These are phyloP conservation scores for Thamnidium elegans DNA, from an alignment of 192 early-diverging fungal genomes.

Conservation along the genomic window DNA sequence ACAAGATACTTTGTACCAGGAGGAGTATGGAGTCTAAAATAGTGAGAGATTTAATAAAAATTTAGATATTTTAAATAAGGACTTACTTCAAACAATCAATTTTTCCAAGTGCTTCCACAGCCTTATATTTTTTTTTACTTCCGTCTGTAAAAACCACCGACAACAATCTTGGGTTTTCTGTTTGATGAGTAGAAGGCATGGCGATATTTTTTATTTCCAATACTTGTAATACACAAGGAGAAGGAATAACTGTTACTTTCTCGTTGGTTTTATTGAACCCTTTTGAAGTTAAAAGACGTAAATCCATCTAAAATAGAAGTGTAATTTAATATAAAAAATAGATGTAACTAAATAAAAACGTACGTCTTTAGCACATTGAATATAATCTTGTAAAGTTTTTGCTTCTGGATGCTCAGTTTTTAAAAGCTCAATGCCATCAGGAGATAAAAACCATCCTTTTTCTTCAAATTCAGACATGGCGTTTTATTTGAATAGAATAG, in stretches of 20 bases:
- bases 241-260: not conserved
- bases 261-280: conserved; percentile 16
- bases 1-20: conserved; percentile 36
- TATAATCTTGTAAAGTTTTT: conserved; percentile 17
- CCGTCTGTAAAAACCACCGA: conserved; percentile 34
- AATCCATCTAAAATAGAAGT: conserved; percentile 19
- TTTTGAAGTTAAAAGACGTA: conserved; percentile 17
- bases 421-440: conserved; percentile 16
- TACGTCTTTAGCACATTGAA: conserved; percentile 24
- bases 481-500: not conserved
- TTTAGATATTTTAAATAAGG: no score
- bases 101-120: conserved; percentile 29
- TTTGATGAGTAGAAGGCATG: conserved; percentile 26
- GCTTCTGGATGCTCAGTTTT: not conserved
- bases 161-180: conserved; percentile 27
- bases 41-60: not conserved
- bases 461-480: conserved; percentile 14
- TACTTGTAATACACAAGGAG: conserved; percentile 28
- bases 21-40: conserved; percentile 24
- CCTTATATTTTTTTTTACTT: conserved; percentile 31
- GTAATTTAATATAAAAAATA: no score
- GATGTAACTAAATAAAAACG: not conserved
- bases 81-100: conserved; percentile 22
- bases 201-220: conserved; percentile 29
- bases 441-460: conserved; percentile 25